Percentiles rank a stretch among this genome's conserved stretches.
Evolutionary conservation across 2,329 filamentous ascomycete species (phyloP).

Genomic region (Fusarium nematophilum): DNA sequence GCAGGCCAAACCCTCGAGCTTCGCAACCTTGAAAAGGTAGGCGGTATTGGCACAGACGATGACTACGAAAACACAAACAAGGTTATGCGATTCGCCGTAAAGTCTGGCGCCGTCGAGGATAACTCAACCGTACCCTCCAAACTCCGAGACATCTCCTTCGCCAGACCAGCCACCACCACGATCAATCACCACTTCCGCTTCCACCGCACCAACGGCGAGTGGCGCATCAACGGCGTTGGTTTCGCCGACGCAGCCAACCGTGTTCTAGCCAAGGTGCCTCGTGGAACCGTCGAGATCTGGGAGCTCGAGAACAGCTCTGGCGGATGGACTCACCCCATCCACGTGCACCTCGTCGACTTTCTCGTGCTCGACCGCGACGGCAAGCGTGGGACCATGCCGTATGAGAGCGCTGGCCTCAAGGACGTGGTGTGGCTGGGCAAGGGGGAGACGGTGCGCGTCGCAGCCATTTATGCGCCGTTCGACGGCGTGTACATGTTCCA

Average conservation of each 20-base stretch:
- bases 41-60: conserved; percentile 54
- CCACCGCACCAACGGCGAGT: conserved; percentile 56
- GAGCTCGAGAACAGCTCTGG: conserved; percentile 61
- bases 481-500: conserved; percentile 64
- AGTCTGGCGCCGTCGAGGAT: conserved; percentile 50
- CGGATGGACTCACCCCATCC: conserved; percentile 64
- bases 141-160: conserved; percentile 54
- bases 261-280: conserved; percentile 60
- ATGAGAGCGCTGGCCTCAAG: conserved; percentile 66
- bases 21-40: conserved; percentile 42
- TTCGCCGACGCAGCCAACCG: conserved; percentile 58
- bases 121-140: conserved; percentile 47
- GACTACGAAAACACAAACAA: conserved; percentile 64
- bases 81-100: conserved; percentile 65
- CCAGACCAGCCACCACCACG: conserved; percentile 44
- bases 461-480: conserved; percentile 64
- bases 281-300: conserved; percentile 61
- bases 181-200: conserved; percentile 60
- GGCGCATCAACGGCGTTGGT: conserved; percentile 63
- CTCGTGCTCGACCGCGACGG: conserved; percentile 62
- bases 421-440: conserved; percentile 67
- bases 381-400: conserved; percentile 54
- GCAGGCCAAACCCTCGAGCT: conserved; percentile 60
- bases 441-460: conserved; percentile 61
- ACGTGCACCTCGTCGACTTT: conserved; percentile 71